Percentiles rank a stretch among this genome's conserved stretches.
Evolutionary conservation across 2,329 filamentous ascomycete genomes (phyloP).

Genomic region (Sarocladiaceae sp.): DNA sequence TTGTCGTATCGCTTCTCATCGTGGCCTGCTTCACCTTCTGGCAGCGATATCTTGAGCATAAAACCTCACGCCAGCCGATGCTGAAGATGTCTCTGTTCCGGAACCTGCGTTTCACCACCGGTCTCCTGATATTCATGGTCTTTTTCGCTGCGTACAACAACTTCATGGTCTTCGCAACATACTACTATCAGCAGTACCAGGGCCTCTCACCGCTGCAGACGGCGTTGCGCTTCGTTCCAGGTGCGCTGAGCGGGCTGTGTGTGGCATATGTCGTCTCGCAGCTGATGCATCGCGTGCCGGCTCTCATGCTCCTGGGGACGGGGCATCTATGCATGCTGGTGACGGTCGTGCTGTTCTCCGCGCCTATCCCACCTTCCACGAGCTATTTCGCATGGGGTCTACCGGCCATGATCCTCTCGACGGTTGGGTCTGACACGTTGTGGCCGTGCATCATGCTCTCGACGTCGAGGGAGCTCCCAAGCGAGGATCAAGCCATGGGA

Average conservation of each 20-base stretch:
- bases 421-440: conserved; percentile 60
- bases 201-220: conserved; percentile 57
- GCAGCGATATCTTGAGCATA: conserved; percentile 42
- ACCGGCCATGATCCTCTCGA: conserved; percentile 58
- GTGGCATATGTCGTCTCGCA: conserved; percentile 49
- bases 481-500: conserved; percentile 60
- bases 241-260: conserved; percentile 52
- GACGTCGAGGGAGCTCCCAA: conserved; percentile 54
- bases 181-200: conserved; percentile 64
- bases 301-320: conserved; percentile 49
- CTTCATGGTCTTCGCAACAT: conserved; percentile 61
- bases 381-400: conserved; percentile 64
- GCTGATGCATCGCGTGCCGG: conserved; percentile 51
- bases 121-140: conserved; percentile 58
- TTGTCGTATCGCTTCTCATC: conserved; percentile 51
- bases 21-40: conserved; percentile 52
- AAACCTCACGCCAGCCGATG: conserved; percentile 40
- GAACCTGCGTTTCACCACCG: conserved; percentile 53
- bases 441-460: conserved; percentile 62
- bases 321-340: conserved; percentile 51
- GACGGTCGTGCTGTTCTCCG: conserved; percentile 54
- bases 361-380: conserved; percentile 53
- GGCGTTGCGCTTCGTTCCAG: conserved; percentile 62
- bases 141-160: conserved; percentile 66
- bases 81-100: conserved; percentile 61